Evolutionary conservation across 2,329 filamentous ascomycete species (phyloP).

Genomic region (Pochonia chlamydosporia): DNA sequence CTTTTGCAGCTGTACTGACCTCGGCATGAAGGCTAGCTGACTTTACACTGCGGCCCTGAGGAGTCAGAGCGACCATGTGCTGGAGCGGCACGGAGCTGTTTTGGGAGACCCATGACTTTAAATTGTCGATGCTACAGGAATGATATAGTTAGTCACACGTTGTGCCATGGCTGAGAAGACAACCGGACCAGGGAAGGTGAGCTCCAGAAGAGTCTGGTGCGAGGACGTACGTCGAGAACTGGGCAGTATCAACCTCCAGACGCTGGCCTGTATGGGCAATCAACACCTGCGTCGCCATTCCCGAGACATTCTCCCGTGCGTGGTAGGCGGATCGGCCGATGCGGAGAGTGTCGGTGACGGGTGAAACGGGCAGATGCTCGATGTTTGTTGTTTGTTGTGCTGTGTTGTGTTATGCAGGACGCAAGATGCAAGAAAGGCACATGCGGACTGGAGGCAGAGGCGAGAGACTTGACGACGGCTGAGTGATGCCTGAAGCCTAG

Average conservation of each 20-base stretch:
- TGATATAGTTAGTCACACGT: not conserved
- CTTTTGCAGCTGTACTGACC: constrained; percentile 44
- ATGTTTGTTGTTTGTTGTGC: not conserved
- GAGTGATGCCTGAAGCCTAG: not conserved
- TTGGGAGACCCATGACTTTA: constrained; percentile 74
- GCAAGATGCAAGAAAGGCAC: not conserved
- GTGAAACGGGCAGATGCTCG: not conserved
- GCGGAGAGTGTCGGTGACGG: not conserved
- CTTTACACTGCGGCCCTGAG: constrained; percentile 78
- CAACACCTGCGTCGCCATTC: constrained; percentile 84
- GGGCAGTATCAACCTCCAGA: constrained; percentile 69
- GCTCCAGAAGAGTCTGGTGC: not conserved
- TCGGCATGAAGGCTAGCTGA: constrained; percentile 74
- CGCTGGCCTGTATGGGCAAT: constrained; percentile 90
- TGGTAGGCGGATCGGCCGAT: constrained; percentile 15
- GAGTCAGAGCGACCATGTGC: constrained; percentile 82
- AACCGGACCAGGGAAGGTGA: not conserved
- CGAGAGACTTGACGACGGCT: not conserved
- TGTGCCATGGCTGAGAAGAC: not conserved
- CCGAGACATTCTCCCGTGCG: constrained; percentile 45
- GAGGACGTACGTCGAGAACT: constrained; percentile 62
- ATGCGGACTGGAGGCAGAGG: not conserved
- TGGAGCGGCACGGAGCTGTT: constrained; percentile 68
- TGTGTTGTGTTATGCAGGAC: not conserved
- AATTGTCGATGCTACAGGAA: constrained; percentile 66